Percentiles rank a stretch among this genome's conserved stretches.
Evolutionary conservation across 2,329 filamentous ascomycete genomes (phyloP).

Genomic region (Talaromyces islandicus): DNA sequence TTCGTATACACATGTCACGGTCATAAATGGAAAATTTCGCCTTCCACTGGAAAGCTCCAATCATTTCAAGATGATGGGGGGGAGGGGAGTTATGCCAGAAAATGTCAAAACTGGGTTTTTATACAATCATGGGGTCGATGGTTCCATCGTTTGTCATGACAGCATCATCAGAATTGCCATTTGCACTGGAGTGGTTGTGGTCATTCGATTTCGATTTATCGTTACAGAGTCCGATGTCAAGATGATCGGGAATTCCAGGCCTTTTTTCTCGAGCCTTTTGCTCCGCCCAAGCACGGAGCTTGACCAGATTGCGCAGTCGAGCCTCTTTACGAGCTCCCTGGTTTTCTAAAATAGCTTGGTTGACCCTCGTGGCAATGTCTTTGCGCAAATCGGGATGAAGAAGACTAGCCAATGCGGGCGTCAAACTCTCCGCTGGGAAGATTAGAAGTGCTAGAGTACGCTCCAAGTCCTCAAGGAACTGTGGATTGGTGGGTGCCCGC

Average conservation of each 20-base stretch:
- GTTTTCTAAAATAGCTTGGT: constrained; percentile 74
- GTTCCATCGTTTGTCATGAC: constrained; percentile 38
- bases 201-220: constrained; percentile 22
- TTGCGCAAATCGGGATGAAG: constrained; percentile 73
- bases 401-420: constrained; percentile 67
- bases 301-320: constrained; percentile 73
- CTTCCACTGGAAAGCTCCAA: neutral
- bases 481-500: constrained; percentile 71
- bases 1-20: constrained; percentile 6
- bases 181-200: constrained; percentile 16
- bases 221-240: constrained; percentile 39
- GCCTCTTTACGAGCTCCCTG: constrained; percentile 71
- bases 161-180: constrained; percentile 30
- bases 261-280: constrained; percentile 42
- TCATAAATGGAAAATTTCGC: neutral
- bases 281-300: constrained; percentile 82
- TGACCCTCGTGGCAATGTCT: constrained; percentile 81
- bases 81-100: neutral
- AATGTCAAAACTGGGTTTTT: neutral
- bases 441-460: constrained; percentile 88
- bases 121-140: constrained; percentile 36
- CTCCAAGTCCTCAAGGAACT: constrained; percentile 82
- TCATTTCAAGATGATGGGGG: neutral
- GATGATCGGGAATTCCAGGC: constrained; percentile 40
- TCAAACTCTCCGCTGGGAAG: constrained; percentile 74